These are phyloP conservation scores for Exophiala aquamarina DNA, from an alignment of 2,329 filamentous ascomycete species.

Conservation along the genomic window DNA sequence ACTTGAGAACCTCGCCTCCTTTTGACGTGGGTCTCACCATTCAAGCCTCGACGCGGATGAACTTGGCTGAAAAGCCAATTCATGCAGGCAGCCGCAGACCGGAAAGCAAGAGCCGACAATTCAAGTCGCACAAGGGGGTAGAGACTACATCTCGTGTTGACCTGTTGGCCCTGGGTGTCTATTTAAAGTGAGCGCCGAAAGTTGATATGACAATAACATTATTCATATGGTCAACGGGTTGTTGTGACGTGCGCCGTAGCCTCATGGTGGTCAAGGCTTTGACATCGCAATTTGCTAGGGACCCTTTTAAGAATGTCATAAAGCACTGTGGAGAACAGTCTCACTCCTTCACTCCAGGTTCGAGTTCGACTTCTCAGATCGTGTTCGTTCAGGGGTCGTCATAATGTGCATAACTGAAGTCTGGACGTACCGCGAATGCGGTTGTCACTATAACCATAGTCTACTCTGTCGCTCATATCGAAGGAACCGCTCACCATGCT, in stretches of 20 bases:
- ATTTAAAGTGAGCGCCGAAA: conserved; percentile 1
- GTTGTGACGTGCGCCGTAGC: conserved; percentile 12
- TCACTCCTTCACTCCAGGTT: conserved; percentile 1
- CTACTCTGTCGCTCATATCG: conserved; percentile 16
- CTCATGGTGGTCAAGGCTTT: conserved; percentile 13
- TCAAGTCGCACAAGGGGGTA: background rate
- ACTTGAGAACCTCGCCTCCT: too few species aligned
- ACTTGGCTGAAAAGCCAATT: background rate
- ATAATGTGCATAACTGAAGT: conserved; percentile 27
- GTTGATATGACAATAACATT: conserved; percentile 4
- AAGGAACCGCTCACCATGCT: conserved; percentile 6
- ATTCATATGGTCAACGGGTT: background rate
- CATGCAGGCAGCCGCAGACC: background rate
- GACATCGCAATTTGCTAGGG: conserved; percentile 10
- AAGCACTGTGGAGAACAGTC: conserved; percentile 5
- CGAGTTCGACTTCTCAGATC: background rate
- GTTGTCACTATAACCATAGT: conserved; percentile 23
- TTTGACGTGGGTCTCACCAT: background rate
- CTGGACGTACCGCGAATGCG: conserved; percentile 28
- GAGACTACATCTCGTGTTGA: background rate
- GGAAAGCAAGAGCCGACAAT: background rate
- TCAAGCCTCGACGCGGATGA: background rate
- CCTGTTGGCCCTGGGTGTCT: too few species aligned
- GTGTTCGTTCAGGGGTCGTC: conserved; percentile 1
- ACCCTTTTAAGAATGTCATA: conserved; percentile 12